Evolutionary conservation across 1,284 basidiomycete species (phyloP).

Genomic region (Heterobasidion annosum): DNA sequence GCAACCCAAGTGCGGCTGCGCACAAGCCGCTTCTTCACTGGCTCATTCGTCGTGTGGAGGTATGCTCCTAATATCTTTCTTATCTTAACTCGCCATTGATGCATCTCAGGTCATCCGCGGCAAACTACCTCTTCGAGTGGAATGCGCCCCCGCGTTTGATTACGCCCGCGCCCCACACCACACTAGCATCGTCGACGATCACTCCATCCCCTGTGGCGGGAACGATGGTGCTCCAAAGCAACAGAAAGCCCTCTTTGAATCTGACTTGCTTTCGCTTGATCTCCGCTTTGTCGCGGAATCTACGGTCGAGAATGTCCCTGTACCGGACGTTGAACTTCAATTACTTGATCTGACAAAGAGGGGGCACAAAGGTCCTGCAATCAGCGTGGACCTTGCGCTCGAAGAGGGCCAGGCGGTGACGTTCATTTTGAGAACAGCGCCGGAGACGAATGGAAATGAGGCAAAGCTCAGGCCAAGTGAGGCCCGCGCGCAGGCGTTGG

Average conservation of each 20-base stretch:
- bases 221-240: conserved; percentile 18
- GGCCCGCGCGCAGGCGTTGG: conserved; percentile 32
- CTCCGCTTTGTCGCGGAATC: conserved; percentile 64
- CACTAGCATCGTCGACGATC: conserved; percentile 47
- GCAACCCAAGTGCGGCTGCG: conserved; percentile 37
- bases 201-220: conserved; percentile 22
- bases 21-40: conserved; percentile 71
- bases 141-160: conserved; percentile 91
- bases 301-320: conserved; percentile 34
- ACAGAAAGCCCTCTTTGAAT: conserved; percentile 64
- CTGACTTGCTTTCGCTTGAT: conserved; percentile 58
- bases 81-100: neutral
- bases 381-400: conserved; percentile 48
- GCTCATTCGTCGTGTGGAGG: conserved; percentile 83
- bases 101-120: conserved; percentile 62
- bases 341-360: conserved; percentile 52
- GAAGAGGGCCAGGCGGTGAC: conserved; percentile 80
- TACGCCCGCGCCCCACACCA: conserved; percentile 75
- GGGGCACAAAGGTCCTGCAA: conserved; percentile 58
- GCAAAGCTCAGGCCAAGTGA: conserved; percentile 20
- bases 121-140: conserved; percentile 63
- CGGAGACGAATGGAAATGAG: conserved; percentile 16
- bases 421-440: conserved; percentile 70
- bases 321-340: conserved; percentile 47
- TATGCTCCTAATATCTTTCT: conserved; percentile 12